phyloP scores from a whole-genome alignment of 2,329 filamentous ascomycete species.

The Phyllosticta citribraziliensis region DNA sequence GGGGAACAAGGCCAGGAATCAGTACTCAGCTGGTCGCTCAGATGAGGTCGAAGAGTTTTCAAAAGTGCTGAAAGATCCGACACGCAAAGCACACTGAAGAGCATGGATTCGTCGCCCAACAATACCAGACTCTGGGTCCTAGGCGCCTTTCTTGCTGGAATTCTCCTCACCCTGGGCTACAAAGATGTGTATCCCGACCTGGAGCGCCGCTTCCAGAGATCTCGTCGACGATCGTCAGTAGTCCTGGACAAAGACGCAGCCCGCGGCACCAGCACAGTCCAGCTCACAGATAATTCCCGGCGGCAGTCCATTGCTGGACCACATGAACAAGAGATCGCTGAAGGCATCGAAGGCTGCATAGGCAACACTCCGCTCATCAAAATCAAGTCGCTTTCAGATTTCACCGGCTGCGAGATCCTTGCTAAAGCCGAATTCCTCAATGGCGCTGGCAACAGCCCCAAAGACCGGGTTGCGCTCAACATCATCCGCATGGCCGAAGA shows the following conservation, averaged over 20 bases:
- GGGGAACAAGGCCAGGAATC: neutral
- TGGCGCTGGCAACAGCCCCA: conserved; percentile 85
- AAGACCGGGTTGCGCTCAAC: conserved; percentile 85
- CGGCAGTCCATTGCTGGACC: neutral
- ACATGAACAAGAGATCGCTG: conserved; percentile 41
- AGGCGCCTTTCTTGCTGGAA: conserved; percentile 66
- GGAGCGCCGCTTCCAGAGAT: conserved; percentile 46
- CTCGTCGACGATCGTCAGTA: neutral
- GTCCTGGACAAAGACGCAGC: neutral
- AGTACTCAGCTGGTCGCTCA: neutral
- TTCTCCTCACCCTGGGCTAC: conserved; percentile 64
- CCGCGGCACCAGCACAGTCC: neutral
- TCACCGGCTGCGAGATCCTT: conserved; percentile 79
- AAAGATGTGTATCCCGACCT: conserved; percentile 73
- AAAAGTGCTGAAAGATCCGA: neutral
- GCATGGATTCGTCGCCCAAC: conserved; percentile 14
- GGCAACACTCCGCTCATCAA: conserved; percentile 85
- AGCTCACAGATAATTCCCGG: conserved; percentile 7
- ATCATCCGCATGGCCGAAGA: conserved; percentile 80
- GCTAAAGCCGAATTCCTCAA: conserved; percentile 96
- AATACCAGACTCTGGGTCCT: conserved; percentile 49
- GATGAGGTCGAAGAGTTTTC: neutral
- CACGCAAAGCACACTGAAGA: neutral
- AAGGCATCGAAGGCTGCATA: conserved; percentile 85
- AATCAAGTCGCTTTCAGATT: conserved; percentile 75